Evolutionary conservation across 2,329 filamentous ascomycete species (phyloP), one percentile per base, ranked within the genome.

Genomic region (Paecilomyces variotii): DNA sequence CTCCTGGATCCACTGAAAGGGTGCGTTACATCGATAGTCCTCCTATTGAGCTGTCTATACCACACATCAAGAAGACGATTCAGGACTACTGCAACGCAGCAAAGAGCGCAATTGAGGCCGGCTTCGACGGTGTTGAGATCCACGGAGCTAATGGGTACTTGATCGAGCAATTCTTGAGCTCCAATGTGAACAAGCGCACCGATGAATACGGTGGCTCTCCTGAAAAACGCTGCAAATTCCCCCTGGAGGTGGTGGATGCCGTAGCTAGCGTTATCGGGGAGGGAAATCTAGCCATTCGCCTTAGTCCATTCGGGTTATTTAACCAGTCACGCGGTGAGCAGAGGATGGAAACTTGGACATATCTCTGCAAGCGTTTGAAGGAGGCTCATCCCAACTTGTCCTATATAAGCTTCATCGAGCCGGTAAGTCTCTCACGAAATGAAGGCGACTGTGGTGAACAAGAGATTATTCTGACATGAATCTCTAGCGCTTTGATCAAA

Each of bases 391-490:
- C 78, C 0, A 63, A 67, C 3, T 63, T 84, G 24, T 78, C 78
- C 2, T 84, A 84, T 61, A 78, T 84, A 14, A 80, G 78, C 70
- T 81, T 84, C 52, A 74, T 84, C 54, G 82, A 84, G 67, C 81
- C 81, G 66, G 68, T 71, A 60, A 57, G 66, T 62, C 49, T 56
- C 39, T 55, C 39, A 30, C 3, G 2, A 32, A 52, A 27, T 56
- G 9, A 19, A 11, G 32, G 5, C 11, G 14, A 30, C 51, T 53
- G n/a, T 45, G 11, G 30, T 32, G 2, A 19, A 56, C 32, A 9
- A 39, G 28, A 12, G 24, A 35, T 11, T 14, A 54, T 4, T 30
- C 50, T 57, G 10, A 27, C 12, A 24, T 9, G 6, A 28, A 2
- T 27, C 12, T 2, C 10, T 50, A 74, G 61, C 74, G 78, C 14